A percentile compares a stretch with the other conserved stretches of the same genome.
These are phyloP conservation scores for Epicoccum sorghinum DNA, from an alignment of 2,329 filamentous ascomycete species.

Conservation along the genomic window DNA sequence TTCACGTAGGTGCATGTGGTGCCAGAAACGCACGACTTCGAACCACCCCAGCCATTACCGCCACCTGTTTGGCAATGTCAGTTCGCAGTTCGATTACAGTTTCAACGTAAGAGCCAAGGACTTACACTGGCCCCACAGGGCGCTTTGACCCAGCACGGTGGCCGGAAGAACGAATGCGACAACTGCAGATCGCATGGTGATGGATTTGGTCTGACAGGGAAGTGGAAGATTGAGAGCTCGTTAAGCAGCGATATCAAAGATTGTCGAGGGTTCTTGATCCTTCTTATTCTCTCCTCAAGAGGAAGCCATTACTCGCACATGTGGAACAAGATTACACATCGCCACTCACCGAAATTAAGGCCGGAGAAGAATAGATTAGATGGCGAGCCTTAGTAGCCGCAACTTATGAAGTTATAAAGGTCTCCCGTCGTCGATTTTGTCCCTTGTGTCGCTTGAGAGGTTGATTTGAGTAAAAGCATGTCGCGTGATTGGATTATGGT, in stretches of 20 bases:
- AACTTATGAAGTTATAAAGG: neutral
- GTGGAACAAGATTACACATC: neutral
- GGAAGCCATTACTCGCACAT: neutral
- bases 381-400: neutral
- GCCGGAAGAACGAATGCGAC: neutral
- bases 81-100: neutral
- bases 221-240: neutral
- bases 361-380: neutral
- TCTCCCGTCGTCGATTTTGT: neutral
- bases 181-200: neutral
- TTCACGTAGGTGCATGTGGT: neutral
- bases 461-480: neutral
- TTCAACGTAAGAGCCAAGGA: neutral
- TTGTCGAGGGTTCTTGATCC: neutral
- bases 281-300: neutral
- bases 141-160: neutral
- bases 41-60: neutral
- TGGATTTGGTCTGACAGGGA: neutral
- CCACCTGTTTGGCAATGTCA: neutral
- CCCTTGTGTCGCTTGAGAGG: neutral
- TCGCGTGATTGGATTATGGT: neutral
- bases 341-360: neutral
- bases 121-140: neutral
- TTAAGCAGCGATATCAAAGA: neutral
- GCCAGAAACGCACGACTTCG: neutral